A percentile compares a stretch with the other conserved stretches of the same genome.
phyloP scores from a whole-genome alignment of 1,139 yeast species.

The Pichia kudriavzevii region DNA sequence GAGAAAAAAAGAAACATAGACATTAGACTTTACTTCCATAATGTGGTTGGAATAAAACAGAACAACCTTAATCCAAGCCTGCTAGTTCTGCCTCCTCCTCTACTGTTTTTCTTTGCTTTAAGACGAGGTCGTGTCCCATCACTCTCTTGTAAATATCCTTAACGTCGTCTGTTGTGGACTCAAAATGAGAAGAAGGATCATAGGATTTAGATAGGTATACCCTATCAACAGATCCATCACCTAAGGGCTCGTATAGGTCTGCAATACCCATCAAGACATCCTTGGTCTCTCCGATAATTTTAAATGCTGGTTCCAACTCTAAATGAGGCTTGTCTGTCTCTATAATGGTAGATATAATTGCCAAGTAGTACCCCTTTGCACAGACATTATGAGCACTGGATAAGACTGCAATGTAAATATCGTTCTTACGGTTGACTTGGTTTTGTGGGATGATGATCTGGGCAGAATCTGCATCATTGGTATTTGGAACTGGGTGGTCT shows the following conservation, averaged over 20 bases:
- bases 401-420: conserved; percentile 86
- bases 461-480: conserved; percentile 77
- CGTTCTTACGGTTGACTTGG: conserved; percentile 89
- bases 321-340: conserved; percentile 92
- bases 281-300: conserved; percentile 67
- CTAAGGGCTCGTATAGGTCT: conserved; percentile 79
- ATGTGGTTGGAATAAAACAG: no score
- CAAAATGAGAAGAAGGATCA: conserved; percentile 94
- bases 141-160: conserved; percentile 89
- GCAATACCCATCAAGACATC: conserved; percentile 97
- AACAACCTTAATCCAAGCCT: conserved; percentile 25
- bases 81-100: conserved; percentile 50
- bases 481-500: conserved; percentile 83
- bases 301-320: conserved; percentile 92
- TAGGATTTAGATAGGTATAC: conserved; percentile 79
- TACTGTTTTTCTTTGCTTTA: conserved; percentile 62
- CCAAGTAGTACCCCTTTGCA: conserved; percentile 83
- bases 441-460: conserved; percentile 96
- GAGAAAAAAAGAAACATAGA: no score
- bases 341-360: conserved; percentile 88
- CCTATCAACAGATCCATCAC: conserved; percentile 74
- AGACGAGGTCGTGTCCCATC: conserved; percentile 84
- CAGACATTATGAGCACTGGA: conserved; percentile 89
- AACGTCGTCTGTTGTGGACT: conserved; percentile 92
- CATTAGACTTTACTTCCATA: no score